Base-by-base conservation (phyloP, 805 yeast species). In the Yamadazyma olivae region DNA sequence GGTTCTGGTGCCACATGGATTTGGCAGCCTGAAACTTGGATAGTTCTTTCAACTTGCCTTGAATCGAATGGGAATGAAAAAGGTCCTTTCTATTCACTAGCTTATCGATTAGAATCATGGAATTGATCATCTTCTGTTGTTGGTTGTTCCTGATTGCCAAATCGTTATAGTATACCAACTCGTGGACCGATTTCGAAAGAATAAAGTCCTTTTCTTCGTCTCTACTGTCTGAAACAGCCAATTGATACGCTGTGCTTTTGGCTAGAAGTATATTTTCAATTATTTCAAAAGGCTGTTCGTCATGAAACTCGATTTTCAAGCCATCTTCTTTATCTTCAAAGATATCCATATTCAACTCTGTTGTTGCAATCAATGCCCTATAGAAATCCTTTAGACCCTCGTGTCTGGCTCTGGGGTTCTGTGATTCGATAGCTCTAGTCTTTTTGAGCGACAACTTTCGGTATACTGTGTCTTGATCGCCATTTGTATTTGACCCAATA, bases 1-100 rank as follows among this genome's bases (percentile, higher is more conserved):
- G 78, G 0, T 78, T 77, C 36, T 75, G 76, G 0, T 60, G 57
- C 95, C 95, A 86, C 18, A 83, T 61, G 0, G 83, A 71, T 5
- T 64, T 56, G 0, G 95, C 87, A 0, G 77, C 53, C 29, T 77
- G 77, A 44, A 67, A 67, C 32, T 60, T 59, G 0, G 75, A 57
- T 6, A 36, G 8, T 23, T 36, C 18, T 17, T 20, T 14, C 3
- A 36, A 16, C 20, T 35, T 17, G 13, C 13, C 12, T 27, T 23
- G 17, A 6, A 6, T 13, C 3, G 16, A 10, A 9, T 16, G 13
- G 14, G 20, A 15, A 9, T 21, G 12, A 23, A 30, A 30, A 8
- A 24, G 6, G 5, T 12, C 17, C 9, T 27, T 4, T 13, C 24
- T 28, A 5, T 57, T 56, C 3, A 63, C 53, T 14, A 75, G 42